Conservation (phyloP, 75 land plant species). For the Cupressus sempervirens region DNA sequence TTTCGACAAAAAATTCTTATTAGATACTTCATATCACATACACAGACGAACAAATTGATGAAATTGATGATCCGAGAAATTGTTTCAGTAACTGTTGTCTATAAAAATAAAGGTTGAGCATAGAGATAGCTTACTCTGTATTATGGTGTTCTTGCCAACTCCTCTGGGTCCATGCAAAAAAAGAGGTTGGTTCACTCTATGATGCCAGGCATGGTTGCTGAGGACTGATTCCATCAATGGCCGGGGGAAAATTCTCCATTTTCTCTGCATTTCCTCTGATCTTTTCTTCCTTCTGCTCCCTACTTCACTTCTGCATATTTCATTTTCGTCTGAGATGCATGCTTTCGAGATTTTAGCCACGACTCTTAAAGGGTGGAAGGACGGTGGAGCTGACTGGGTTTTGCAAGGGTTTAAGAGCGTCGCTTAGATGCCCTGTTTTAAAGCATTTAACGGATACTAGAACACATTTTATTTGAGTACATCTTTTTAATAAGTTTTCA, state of each 20-base stretch:
- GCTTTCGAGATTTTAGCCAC: neutral
- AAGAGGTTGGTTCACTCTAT: constrained; percentile 57
- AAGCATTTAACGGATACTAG: no score
- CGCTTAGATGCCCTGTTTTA: no score
- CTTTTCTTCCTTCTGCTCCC: neutral
- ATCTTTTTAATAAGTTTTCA: no score
- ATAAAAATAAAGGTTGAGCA: neutral
- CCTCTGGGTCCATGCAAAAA: constrained; percentile 85
- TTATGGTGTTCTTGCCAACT: constrained; percentile 69
- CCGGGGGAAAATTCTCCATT: constrained; percentile 66
- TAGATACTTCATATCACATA: neutral
- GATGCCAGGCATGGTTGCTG: constrained; percentile 49
- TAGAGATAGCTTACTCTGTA: constrained; percentile 35
- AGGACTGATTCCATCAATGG: constrained; percentile 70
- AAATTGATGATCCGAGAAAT: neutral
- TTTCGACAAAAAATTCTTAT: neutral
- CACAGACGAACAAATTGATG: neutral
- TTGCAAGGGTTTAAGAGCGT: neutral
- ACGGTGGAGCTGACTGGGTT: neutral
- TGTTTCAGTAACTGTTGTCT: neutral
- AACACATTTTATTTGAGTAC: no score
- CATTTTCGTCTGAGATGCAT: neutral
- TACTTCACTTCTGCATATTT: neutral
- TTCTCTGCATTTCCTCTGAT: constrained; percentile 23
- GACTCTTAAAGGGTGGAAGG: neutral